These are phyloP conservation scores for Suillus hirtellus DNA, from an alignment of 768 basidiomycete genomes.

Conservation along the genomic window DNA sequence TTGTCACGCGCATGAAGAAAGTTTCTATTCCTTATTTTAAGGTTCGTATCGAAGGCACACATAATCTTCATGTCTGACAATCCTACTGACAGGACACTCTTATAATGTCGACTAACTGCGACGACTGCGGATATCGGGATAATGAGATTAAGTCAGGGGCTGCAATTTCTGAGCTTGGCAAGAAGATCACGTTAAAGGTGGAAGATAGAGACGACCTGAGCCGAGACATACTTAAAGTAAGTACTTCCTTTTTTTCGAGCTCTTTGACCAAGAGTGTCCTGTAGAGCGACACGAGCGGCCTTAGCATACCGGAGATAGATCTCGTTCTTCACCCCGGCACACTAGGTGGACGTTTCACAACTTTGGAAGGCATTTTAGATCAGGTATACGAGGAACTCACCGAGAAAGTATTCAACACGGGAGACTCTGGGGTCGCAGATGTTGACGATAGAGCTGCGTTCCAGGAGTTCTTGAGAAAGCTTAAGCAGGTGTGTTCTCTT, in stretches of 20 bases:
- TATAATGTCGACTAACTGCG: constrained; percentile 99
- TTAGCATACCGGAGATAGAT: constrained; percentile 92
- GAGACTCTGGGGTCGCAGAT: constrained; percentile 54
- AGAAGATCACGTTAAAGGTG: constrained; percentile 84
- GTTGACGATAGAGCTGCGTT: constrained; percentile 59
- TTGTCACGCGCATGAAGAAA: constrained; percentile 93
- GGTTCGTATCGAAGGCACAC: constrained; percentile 39
- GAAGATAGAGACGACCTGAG: constrained; percentile 91
- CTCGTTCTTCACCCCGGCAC: constrained; percentile 90
- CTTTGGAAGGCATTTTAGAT: constrained; percentile 90
- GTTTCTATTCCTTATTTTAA: constrained; percentile 98
- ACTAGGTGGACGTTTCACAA: constrained; percentile 96
- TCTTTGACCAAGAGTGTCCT: background rate
- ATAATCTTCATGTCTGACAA: background rate
- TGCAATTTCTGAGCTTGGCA: constrained; percentile 89
- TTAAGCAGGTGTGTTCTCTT: constrained; percentile 62
- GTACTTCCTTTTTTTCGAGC: constrained; percentile 13
- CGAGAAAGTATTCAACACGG: constrained; percentile 77
- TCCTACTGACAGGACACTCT: constrained; percentile 70
- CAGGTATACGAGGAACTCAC: constrained; percentile 95
- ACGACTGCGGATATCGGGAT: constrained; percentile 92
- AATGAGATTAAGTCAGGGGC: constrained; percentile 96
- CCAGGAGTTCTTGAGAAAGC: constrained; percentile 67
- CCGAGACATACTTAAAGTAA: constrained; percentile 91
- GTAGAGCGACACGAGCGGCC: constrained; percentile 90